phyloP scores from a whole-genome alignment of 1,139 yeast species.

The Sugiyamaella japonica region DNA sequence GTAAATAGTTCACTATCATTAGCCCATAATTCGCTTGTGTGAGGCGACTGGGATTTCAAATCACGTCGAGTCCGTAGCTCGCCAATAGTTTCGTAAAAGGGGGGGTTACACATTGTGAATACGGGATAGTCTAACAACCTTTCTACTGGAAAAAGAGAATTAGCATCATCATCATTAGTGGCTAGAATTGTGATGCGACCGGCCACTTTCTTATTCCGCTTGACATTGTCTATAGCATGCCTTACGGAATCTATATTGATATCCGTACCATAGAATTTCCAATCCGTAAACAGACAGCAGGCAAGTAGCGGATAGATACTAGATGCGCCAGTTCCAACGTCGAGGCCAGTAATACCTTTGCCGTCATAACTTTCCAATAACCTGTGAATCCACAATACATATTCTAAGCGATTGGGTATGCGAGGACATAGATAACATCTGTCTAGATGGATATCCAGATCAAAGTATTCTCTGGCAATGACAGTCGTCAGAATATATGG shows the following conservation, averaged over 20 bases:
- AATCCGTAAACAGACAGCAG: slow-evolving; percentile 25
- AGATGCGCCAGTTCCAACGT: slow-evolving; percentile 46
- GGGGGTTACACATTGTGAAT: slow-evolving; percentile 49
- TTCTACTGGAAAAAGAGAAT: not conserved
- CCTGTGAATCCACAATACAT: slow-evolving; percentile 29
- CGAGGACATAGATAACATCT: slow-evolving; percentile 33
- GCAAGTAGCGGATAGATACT: slow-evolving; percentile 45
- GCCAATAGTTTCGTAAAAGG: slow-evolving; percentile 42
- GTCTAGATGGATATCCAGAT: slow-evolving; percentile 25
- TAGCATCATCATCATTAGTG: not conserved
- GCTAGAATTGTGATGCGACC: not conserved
- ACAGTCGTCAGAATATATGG: slow-evolving; percentile 25
- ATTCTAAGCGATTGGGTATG: slow-evolving; percentile 33
- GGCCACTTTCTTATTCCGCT: slow-evolving; percentile 27
- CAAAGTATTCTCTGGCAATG: slow-evolving; percentile 27
- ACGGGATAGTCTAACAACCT: not conserved
- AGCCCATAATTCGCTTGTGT: slow-evolving; percentile 33
- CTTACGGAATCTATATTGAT: slow-evolving; percentile 39
- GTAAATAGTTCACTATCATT: slow-evolving; percentile 42
- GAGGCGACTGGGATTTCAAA: slow-evolving; percentile 24
- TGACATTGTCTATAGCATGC: slow-evolving; percentile 33
- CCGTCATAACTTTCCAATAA: slow-evolving; percentile 15
- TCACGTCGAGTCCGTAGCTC: slow-evolving; percentile 36
- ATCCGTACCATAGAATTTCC: slow-evolving; percentile 43
- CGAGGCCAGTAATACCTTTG: slow-evolving; percentile 22